Percentiles rank a stretch among this genome's conserved stretches.
Evolutionary conservation across 192 early-diverging fungal genomes (phyloP).

Genomic region (Martensiomyces pterosporus): DNA sequence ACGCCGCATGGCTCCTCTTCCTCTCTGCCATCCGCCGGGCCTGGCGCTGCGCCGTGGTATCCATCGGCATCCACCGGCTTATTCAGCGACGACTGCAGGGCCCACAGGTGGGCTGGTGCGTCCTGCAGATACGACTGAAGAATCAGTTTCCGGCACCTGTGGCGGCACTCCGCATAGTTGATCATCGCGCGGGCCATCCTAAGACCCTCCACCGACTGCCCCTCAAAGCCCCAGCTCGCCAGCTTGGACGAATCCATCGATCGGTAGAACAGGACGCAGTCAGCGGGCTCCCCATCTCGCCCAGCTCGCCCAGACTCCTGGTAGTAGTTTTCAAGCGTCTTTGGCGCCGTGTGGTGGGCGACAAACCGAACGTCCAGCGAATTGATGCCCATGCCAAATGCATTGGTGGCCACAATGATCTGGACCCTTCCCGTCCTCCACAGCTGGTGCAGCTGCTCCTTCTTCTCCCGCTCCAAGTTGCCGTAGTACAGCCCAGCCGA

Average conservation of each 20-base stretch:
- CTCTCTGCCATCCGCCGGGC: conserved; percentile 12
- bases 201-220: conserved; percentile 52
- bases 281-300: conserved; percentile 62
- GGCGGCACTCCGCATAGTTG: conserved; percentile 60
- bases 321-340: conserved; percentile 60
- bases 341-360: conserved; percentile 46
- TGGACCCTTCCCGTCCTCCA: conserved; percentile 38
- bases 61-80: neutral
- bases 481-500: conserved; percentile 60
- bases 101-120: conserved; percentile 21
- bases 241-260: conserved; percentile 61
- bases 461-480: conserved; percentile 52
- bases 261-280: conserved; percentile 67
- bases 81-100: conserved; percentile 17
- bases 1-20: conserved; percentile 46
- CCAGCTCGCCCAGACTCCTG: conserved; percentile 74
- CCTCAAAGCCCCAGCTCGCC: conserved; percentile 56
- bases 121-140: conserved; percentile 57
- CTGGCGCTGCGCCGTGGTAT: conserved; percentile 1
- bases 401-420: conserved; percentile 51
- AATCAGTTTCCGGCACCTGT: conserved; percentile 56
- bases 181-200: conserved; percentile 60
- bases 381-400: conserved; percentile 56
- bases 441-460: conserved; percentile 36
- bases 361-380: conserved; percentile 52